Evolutionary conservation across 371 early-diverging fungal genomes (phyloP).

Genomic region (Lichtheimia ornata): DNA sequence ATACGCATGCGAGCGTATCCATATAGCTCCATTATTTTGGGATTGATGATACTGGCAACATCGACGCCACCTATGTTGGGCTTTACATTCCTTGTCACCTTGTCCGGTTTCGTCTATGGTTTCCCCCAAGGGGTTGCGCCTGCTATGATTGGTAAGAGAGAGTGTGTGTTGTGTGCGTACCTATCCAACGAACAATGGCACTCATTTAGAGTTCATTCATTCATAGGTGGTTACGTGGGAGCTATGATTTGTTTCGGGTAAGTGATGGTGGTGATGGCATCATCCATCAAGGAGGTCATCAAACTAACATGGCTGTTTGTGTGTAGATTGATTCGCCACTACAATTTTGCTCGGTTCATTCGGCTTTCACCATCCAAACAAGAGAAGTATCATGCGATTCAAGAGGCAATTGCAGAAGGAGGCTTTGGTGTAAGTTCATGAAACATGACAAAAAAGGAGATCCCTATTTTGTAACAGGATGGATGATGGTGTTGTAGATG

Average conservation of each 20-base stretch:
- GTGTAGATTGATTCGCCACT: slow-evolving; percentile 32
- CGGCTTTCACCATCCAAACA: slow-evolving; percentile 33
- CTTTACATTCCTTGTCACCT: slow-evolving; percentile 33
- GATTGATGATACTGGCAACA: slow-evolving; percentile 21
- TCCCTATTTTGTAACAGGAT: background rate
- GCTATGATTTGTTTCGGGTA: slow-evolving; percentile 21
- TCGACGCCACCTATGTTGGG: slow-evolving; percentile 47
- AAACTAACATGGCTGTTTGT: background rate
- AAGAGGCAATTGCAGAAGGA: slow-evolving; percentile 35
- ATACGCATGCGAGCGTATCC: slow-evolving; percentile 30
- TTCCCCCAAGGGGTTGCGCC: slow-evolving; percentile 30
- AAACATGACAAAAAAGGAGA: background rate
- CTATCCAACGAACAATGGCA: background rate
- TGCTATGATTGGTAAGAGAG: slow-evolving; percentile 31
- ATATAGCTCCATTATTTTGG: slow-evolving; percentile 25
- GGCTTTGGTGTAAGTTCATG: slow-evolving; percentile 32
- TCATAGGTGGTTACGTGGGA: slow-evolving; percentile 23
- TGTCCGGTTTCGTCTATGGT: slow-evolving; percentile 47
- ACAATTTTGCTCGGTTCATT: slow-evolving; percentile 33
- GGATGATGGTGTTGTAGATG: slow-evolving; percentile 27
- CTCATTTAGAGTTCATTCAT: background rate
- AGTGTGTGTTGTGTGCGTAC: too few relatives aligned
- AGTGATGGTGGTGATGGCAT: background rate
- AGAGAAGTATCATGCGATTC: slow-evolving; percentile 39
- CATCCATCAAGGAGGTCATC: background rate